Evolutionary conservation across 108 stramenopile genomes (phyloP).

Genomic region (Thalassiosira profunda): DNA sequence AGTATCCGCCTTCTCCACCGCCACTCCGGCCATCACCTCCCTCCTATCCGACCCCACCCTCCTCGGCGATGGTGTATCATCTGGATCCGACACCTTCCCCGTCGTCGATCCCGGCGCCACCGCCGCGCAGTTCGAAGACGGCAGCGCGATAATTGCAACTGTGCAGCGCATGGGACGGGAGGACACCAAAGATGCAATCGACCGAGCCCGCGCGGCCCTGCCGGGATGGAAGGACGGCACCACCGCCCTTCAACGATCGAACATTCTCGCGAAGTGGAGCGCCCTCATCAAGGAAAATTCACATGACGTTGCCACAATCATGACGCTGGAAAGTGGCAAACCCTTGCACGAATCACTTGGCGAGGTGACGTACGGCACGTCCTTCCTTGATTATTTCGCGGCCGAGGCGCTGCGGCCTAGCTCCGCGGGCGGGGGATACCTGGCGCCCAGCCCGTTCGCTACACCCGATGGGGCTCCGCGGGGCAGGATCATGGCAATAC

Average conservation of each 20-base stretch:
- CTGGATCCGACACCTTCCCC: slow-evolving; percentile 10
- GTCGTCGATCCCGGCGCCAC: slow-evolving; percentile 44
- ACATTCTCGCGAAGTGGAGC: slow-evolving; percentile 58
- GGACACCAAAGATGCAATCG: slow-evolving; percentile 48
- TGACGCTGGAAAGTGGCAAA: slow-evolving; percentile 97
- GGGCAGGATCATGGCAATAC: slow-evolving; percentile 73
- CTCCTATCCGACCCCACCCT: slow-evolving; percentile 45
- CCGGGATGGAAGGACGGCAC: slow-evolving; percentile 65
- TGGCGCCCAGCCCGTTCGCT: slow-evolving; percentile 71
- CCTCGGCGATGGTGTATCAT: slow-evolving; percentile 3
- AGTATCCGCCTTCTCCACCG: slow-evolving; percentile 15
- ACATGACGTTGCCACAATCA: slow-evolving; percentile 55
- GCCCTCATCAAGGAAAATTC: slow-evolving; percentile 53
- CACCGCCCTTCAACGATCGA: slow-evolving; percentile 60
- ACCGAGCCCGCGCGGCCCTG: slow-evolving; percentile 41
- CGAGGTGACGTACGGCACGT: slow-evolving; percentile 86
- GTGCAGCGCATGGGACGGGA: slow-evolving; percentile 36
- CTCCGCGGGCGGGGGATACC: slow-evolving; percentile 72
- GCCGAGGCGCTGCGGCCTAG: slow-evolving; percentile 85
- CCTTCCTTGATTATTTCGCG: slow-evolving; percentile 92
- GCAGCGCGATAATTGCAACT: slow-evolving; percentile 31
- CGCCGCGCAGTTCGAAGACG: slow-evolving; percentile 27
- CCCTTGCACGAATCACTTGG: slow-evolving; percentile 88
- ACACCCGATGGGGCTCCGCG: slow-evolving; percentile 42
- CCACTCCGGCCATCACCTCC: slow-evolving; percentile 6